Evolutionary conservation across 2,329 filamentous ascomycete species (phyloP), one percentile per base, ranked within the genome.

Genomic region (Aspergillus fumigatiaffinis): DNA sequence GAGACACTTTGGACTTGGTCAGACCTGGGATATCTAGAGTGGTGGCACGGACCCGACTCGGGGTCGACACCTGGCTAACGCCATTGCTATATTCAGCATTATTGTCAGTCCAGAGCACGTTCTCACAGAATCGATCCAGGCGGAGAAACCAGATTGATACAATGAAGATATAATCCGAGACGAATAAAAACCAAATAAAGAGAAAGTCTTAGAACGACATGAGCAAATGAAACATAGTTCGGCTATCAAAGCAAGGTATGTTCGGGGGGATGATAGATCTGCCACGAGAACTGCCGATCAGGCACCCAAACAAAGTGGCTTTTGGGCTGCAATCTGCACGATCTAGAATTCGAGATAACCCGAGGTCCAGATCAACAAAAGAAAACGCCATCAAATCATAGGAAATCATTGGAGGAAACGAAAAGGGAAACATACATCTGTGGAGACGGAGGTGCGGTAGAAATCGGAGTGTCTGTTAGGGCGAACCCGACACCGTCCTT

Each of bases 1-100:
- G 94, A 1, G 94, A 99, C 51, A 96, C 91, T 70, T 91, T 91
- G 59, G 93, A 97, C 69, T 92, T 89, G 58, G 94, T 99, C 80
- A 99, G 87, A 63, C 94, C 94, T 56, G 94, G 94, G 59, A 99
- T 97, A 73, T 96, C 96, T 68, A 97, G 87, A 14, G 94, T 97
- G 17, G 94, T 97, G 9, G 94, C 92, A 74, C 95, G 91, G 23
- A 87, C 84, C 63, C 88, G 86, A 51, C 91, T 83, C 28, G 92
- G 92, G 5, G 92, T 96, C 26, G 87, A 61, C 14, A 63, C 56
- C 26, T 66, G 63, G 41, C 60, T 59, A 50, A 58, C 56, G 52
- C 66, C 68, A 50, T 54, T 60, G 48, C 68, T 72, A 60, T 52
- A 20, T 47, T 17, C 25, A 7, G 20, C 21, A 38, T 6, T 32